Conservation (phyloP, 345 rosid genomes). For the Leavenworthia alabamica region DNA sequence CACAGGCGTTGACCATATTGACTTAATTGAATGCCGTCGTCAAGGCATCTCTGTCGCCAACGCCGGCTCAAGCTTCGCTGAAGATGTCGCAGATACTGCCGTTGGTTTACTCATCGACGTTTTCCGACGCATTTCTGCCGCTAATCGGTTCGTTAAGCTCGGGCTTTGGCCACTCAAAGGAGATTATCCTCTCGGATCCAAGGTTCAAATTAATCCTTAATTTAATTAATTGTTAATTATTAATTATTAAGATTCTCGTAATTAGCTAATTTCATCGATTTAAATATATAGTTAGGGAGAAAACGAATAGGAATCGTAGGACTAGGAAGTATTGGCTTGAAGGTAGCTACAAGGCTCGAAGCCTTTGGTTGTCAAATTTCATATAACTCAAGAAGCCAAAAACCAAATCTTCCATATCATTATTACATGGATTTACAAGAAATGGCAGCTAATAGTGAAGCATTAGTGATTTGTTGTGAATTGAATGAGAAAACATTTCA, state of each 20-base stretch:
- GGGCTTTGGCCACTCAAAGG: background rate
- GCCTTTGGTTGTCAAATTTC: background rate
- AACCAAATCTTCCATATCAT: background rate
- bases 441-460: background rate
- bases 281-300: conserved; percentile 4
- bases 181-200: background rate
- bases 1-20: too few species aligned
- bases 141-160: conserved; percentile 18
- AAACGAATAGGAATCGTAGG: background rate
- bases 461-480: background rate
- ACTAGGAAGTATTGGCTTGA: background rate
- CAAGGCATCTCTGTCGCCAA: conserved; percentile 38
- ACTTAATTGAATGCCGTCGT: conserved; percentile 35
- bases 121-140: conserved; percentile 34
- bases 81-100: conserved; percentile 40
- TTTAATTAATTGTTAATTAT: too few species aligned
- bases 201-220: too few species aligned
- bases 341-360: background rate
- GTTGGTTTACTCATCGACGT: conserved; percentile 45
- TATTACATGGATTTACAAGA: background rate
- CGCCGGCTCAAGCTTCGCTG: conserved; percentile 32
- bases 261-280: too few species aligned
- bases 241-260: too few species aligned
- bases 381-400: background rate
- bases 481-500: background rate